phyloP scores from a whole-genome alignment of 495 filamentous ascomycete genomes.

The Paragyromitra xinjiangensis region DNA sequence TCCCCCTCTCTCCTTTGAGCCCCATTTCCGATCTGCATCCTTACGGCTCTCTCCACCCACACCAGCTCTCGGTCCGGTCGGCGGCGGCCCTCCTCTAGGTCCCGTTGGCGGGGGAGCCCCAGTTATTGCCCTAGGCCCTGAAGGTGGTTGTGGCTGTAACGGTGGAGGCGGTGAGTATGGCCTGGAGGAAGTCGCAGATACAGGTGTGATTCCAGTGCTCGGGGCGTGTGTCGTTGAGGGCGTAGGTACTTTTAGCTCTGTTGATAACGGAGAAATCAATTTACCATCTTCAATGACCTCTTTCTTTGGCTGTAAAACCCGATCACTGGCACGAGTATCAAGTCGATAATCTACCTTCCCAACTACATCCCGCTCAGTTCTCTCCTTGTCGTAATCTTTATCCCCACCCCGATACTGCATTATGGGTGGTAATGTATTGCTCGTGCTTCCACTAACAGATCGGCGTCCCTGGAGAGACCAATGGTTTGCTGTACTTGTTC shows the following conservation, averaged over 20 bases:
- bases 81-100: slow-evolving; percentile 51
- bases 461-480: slow-evolving; percentile 36
- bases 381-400: slow-evolving; percentile 46
- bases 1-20: slow-evolving; percentile 42
- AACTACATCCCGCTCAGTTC: slow-evolving; percentile 39
- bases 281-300: slow-evolving; percentile 50
- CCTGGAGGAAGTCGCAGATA: slow-evolving; percentile 52
- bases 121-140: slow-evolving; percentile 44
- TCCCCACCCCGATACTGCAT: slow-evolving; percentile 42
- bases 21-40: slow-evolving; percentile 50
- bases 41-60: slow-evolving; percentile 48
- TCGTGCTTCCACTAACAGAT: slow-evolving; percentile 19
- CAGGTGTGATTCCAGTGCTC: slow-evolving; percentile 41
- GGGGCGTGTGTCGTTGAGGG: slow-evolving; percentile 38
- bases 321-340: slow-evolving; percentile 43
- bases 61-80: slow-evolving; percentile 51
- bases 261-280: slow-evolving; percentile 46
- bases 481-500: slow-evolving; percentile 11
- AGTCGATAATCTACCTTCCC: slow-evolving; percentile 52
- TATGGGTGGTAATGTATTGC: slow-evolving; percentile 19
- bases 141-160: slow-evolving; percentile 32
- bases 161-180: slow-evolving; percentile 51
- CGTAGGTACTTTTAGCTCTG: slow-evolving; percentile 47
- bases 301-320: slow-evolving; percentile 43
- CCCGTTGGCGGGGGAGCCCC: slow-evolving; percentile 52